phyloP scores from a whole-genome alignment of 2,329 filamentous ascomycete genomes.

The Pseudopithomyces chartarum region DNA sequence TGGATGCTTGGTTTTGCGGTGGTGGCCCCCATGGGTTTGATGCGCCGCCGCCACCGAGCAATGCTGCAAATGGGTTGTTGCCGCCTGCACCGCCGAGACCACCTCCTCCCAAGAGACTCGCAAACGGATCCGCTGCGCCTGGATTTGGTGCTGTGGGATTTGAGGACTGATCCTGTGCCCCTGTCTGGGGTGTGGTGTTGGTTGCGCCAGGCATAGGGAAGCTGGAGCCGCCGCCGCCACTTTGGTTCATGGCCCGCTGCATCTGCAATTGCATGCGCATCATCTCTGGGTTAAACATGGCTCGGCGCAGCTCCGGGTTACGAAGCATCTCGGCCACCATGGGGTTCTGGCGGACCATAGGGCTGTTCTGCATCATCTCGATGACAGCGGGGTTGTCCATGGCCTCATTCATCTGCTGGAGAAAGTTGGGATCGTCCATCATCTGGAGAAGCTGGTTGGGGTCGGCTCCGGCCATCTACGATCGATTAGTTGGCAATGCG shows the following conservation, averaged over 20 bases:
- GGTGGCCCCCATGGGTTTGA: slow-evolving; percentile 42
- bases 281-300: slow-evolving; percentile 90
- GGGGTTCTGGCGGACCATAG: slow-evolving; percentile 83
- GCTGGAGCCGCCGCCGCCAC: slow-evolving; percentile 55
- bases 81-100: slow-evolving; percentile 35
- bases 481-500: slow-evolving; percentile 21
- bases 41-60: slow-evolving; percentile 51
- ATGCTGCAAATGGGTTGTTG: slow-evolving; percentile 60
- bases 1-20: slow-evolving; percentile 24
- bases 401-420: slow-evolving; percentile 88
- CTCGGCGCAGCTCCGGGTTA: slow-evolving; percentile 84
- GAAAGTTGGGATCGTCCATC: slow-evolving; percentile 86
- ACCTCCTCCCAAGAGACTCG: slow-evolving; percentile 41
- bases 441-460: slow-evolving; percentile 82
- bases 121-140: slow-evolving; percentile 54
- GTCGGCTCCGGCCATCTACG: slow-evolving; percentile 87
- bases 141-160: slow-evolving; percentile 26
- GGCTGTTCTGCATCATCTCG: slow-evolving; percentile 71
- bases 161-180: slow-evolving; percentile 44
- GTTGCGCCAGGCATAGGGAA: slow-evolving; percentile 94
- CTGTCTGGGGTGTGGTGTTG: slow-evolving; percentile 72
- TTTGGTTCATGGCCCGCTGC: slow-evolving; percentile 66
- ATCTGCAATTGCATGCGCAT: slow-evolving; percentile 82
- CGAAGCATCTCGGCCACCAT: slow-evolving; percentile 86
- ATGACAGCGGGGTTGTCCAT: slow-evolving; percentile 94